Base-by-base conservation (phyloP, 352 stramenopile genomes). In the Globisporangium camurandrum region DNA sequence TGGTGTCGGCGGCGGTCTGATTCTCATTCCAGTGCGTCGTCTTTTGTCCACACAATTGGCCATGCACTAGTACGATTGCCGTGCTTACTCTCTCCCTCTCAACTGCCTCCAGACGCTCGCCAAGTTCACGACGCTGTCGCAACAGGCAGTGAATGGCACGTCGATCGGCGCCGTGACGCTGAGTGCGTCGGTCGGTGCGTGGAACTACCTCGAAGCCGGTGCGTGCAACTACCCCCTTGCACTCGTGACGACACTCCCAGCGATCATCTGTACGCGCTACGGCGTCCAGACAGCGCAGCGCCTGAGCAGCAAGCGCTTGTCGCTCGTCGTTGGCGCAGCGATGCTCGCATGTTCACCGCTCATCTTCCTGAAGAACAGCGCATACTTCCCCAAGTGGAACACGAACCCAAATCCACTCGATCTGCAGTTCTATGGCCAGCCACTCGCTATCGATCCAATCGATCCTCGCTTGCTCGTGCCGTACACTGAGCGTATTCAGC, bases 91-190 rank as follows among this genome's bases (percentile, higher is more conserved):
- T 30, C 9, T 3, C 20, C 30, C 31, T 10, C 17, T 23, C 43
- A 33, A 20, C 6, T 10, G 26, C 10, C 26, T 16, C 33, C 56
- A 92, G 80, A 77, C 71, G 10, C 61, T 93, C 55, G 82, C 79
- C 52, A 87, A 84, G 58, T 90, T 84, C 64, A 91, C 82, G 26
- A 76, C 62, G 11, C 59, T 93, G 23, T 59, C 79, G 12, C 82
- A 93, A 60, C 82, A 93, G 43, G 73, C 75, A 2, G 72, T 93
- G 36, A 93, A 93, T 41, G 82, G 82, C 57, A 93, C 82, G 22
- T 91, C 79, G 8, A 67, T 93, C 46, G 73, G 77, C 38, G 77
- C 82, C n/a, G 80, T 93, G 44, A 83, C 77, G 14, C 57, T 91
- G 20, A 74, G 67, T 28, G 68, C 79, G 12, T 72, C 69, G 22